Conservation (phyloP, 1,284 basidiomycete species). For the Vanrija humicola region DNA sequence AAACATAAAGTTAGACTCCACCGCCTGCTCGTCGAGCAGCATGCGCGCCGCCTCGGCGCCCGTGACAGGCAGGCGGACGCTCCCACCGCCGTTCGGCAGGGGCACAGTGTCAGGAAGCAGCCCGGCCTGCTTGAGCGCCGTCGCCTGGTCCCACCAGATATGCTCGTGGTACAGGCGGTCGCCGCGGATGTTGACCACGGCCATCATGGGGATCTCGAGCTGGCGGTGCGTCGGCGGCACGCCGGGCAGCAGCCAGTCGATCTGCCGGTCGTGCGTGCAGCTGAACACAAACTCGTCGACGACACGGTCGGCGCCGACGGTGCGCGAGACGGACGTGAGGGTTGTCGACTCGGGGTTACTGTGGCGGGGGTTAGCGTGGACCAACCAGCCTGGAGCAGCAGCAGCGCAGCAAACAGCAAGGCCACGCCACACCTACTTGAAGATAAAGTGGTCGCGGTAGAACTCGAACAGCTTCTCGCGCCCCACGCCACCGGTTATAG, state of each 20-base stretch:
- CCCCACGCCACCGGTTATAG: constrained; percentile 55
- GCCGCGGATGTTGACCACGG: constrained; percentile 58
- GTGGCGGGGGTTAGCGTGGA: neutral
- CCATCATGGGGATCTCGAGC: constrained; percentile 56
- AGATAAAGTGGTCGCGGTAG: constrained; percentile 49
- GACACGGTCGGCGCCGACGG: constrained; percentile 24
- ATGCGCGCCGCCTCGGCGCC: constrained; percentile 17
- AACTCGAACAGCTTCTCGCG: constrained; percentile 55
- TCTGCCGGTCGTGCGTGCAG: constrained; percentile 53
- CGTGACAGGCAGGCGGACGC: constrained; percentile 20
- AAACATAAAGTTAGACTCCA: constrained; percentile 24
- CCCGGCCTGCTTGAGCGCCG: constrained; percentile 23
- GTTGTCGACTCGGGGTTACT: constrained; percentile 28
- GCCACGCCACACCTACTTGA: constrained; percentile 17
- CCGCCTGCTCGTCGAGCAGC: constrained; percentile 19
- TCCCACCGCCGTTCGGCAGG: constrained; percentile 1
- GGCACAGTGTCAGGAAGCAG: constrained; percentile 16
- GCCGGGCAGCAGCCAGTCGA: constrained; percentile 52
- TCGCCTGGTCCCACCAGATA: constrained; percentile 42
- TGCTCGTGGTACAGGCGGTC: constrained; percentile 58
- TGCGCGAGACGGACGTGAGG: constrained; percentile 45
- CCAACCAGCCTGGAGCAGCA: too few relatives aligned
- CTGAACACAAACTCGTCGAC: constrained; percentile 29
- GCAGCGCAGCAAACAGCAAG: too few relatives aligned
- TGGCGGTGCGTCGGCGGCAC: constrained; percentile 55